Conservation (phyloP, 164 flowering plant species). For the Magnolia kwangsiensis region DNA sequence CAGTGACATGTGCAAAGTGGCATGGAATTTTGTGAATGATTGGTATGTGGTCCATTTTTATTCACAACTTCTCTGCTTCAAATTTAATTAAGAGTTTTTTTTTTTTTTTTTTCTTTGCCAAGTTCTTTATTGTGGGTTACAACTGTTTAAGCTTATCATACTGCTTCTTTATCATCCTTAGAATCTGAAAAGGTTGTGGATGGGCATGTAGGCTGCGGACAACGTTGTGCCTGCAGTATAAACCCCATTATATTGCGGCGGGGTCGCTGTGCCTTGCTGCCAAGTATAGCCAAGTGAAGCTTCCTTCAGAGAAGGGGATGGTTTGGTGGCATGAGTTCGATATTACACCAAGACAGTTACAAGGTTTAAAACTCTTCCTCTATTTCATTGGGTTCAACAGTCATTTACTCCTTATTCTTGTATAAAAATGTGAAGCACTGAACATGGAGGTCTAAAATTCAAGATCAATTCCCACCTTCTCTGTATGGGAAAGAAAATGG, state of each 20-base stretch:
- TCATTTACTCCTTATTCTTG: neutral
- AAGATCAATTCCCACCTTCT: too few relatives aligned
- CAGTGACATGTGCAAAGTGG: slow-evolving; percentile 43
- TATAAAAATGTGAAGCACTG: neutral
- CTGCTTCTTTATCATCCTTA: neutral
- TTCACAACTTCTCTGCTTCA: neutral
- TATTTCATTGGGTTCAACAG: neutral
- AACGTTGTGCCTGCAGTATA: slow-evolving; percentile 64
- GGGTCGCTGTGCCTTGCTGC: slow-evolving; percentile 72
- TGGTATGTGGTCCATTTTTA: slow-evolving; percentile 30
- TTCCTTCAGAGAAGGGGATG: slow-evolving; percentile 44
- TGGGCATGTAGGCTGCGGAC: slow-evolving; percentile 51
- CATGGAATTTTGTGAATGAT: slow-evolving; percentile 74
- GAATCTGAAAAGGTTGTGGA: neutral
- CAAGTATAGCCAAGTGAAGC: slow-evolving; percentile 48
- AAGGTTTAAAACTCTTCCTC: slow-evolving; percentile 37
- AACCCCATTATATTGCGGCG: slow-evolving; percentile 73
- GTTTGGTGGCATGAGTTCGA: slow-evolving; percentile 74
- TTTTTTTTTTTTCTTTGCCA: neutral
- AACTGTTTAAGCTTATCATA: neutral
- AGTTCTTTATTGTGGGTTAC: neutral
- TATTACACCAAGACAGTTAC: slow-evolving; percentile 49
- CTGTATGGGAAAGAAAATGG: too few relatives aligned
- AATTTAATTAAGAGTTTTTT: neutral
- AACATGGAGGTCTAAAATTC: neutral